Evolutionary conservation across 805 yeast species (phyloP), one percentile per base, ranked within the genome.

Genomic region (Barnettozyma vustinii): DNA sequence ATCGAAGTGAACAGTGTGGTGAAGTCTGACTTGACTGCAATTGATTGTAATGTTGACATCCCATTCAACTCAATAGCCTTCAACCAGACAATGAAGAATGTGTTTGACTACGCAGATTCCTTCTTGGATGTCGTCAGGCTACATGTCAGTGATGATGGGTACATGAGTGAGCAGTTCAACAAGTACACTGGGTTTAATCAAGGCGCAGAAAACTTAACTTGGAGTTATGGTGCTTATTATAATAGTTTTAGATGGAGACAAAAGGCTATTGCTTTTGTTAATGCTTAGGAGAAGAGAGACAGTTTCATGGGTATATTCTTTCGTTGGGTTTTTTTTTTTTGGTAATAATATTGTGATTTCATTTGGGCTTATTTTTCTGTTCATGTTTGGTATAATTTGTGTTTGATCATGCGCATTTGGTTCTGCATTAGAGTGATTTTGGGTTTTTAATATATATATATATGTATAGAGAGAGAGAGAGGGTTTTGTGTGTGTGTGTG

Each of bases 111-210:
- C 59, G 81, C 83, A 2, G 94, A 87, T 57, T 78, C 89, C 1
- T 86, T 83, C 60, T 64, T 86, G 54, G 76, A 76, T 48, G 74
- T 80, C 25, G 70, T 82, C 37, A 73, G 76, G 58, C 72, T 73
- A 37, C 88, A 83, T 64, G 80, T 79, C 41, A 86, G 79, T 56
- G 68, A 66, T 46, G 77, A 80, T 18, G 95, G 95, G 3, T 77
- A 75, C 46, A 82, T 92, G 81, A 83, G 91, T 59, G 98, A 92
- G 67, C 97, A 92, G 62, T 88, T 89, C 65, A 88, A 87, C 67
- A 80, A 77, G 59, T 76, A 81, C 58, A 80, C 76, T 39, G 98
- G 98, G 0, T 89, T 67, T 63, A 80, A 89, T 84, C 85, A 83
- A 65, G 98, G 98, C 7, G 98, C 98, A 0, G 67, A 70, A 48